phyloP scores from a whole-genome alignment of 2,329 filamentous ascomycete species.

The Colletotrichum lentis region DNA sequence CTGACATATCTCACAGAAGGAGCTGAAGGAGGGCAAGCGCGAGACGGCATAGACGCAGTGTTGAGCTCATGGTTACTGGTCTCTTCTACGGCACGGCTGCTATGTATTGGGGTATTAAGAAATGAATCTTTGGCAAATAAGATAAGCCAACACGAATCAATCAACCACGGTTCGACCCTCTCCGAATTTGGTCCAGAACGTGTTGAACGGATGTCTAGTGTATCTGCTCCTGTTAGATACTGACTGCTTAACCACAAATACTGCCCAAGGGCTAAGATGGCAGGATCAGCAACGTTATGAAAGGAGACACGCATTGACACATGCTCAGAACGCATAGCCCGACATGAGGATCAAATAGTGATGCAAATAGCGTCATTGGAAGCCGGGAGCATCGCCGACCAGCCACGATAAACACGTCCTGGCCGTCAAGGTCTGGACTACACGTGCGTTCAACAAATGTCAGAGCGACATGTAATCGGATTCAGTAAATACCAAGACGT shows the following conservation, averaged over 20 bases:
- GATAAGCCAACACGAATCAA: slow-evolving; percentile 31
- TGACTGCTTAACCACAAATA: background rate
- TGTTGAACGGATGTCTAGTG: background rate
- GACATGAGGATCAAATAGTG: background rate
- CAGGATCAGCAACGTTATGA: background rate
- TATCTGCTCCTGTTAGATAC: background rate
- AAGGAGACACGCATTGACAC: too few species aligned
- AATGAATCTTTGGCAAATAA: slow-evolving; percentile 22
- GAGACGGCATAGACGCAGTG: slow-evolving; percentile 72
- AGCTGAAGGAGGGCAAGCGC: slow-evolving; percentile 95
- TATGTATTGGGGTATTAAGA: slow-evolving; percentile 25
- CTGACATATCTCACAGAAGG: slow-evolving; percentile 74
- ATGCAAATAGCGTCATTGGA: background rate
- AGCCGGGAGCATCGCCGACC: background rate
- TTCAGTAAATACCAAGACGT: too few species aligned
- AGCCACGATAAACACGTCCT: background rate
- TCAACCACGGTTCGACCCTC: slow-evolving; percentile 23
- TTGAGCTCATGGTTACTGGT: slow-evolving; percentile 26
- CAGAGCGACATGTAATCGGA: too few species aligned
- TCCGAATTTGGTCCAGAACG: background rate
- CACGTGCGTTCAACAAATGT: too few species aligned
- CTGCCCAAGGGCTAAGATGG: too few species aligned
- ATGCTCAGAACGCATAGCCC: background rate
- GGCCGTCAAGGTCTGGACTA: too few species aligned
- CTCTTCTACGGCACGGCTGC: slow-evolving; percentile 29